These are phyloP conservation scores for Oryza coarctata DNA, from an alignment of 176 grass and related monocot genomes.

Conservation along the genomic window DNA sequence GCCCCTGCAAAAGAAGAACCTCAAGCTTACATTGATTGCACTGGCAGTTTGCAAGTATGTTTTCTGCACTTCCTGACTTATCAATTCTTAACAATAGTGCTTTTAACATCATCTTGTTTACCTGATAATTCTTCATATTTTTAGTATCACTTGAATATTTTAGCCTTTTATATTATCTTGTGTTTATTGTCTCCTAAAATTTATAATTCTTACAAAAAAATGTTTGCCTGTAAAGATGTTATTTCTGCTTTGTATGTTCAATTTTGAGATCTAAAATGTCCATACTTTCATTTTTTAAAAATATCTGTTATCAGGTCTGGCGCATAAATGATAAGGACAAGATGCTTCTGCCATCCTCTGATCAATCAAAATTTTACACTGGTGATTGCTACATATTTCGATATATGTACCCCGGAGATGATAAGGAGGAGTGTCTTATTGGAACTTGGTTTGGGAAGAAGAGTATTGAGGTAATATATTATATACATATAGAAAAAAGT, in stretches of 20 bases:
- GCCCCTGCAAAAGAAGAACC: constrained; percentile 70
- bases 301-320: constrained; percentile 72
- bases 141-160: background rate
- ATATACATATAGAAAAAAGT: background rate
- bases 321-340: constrained; percentile 76
- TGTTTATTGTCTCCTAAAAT: background rate
- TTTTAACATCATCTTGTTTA: background rate
- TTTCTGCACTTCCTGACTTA: constrained; percentile 17
- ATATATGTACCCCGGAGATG: constrained; percentile 79
- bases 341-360: constrained; percentile 50
- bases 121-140: background rate
- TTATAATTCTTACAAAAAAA: background rate
- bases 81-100: background rate
- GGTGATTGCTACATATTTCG: constrained; percentile 97
- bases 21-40: constrained; percentile 82
- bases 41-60: constrained; percentile 78
- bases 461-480: constrained; percentile 70
- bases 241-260: background rate
- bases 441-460: constrained; percentile 93
- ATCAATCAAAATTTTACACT: constrained; percentile 80
- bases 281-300: background rate
- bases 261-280: background rate
- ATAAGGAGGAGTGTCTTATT: constrained; percentile 87
- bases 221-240: background rate
- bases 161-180: background rate